Evolutionary conservation across 805 yeast genomes (phyloP).

Genomic region (Teunomyces aglyptinius): DNA sequence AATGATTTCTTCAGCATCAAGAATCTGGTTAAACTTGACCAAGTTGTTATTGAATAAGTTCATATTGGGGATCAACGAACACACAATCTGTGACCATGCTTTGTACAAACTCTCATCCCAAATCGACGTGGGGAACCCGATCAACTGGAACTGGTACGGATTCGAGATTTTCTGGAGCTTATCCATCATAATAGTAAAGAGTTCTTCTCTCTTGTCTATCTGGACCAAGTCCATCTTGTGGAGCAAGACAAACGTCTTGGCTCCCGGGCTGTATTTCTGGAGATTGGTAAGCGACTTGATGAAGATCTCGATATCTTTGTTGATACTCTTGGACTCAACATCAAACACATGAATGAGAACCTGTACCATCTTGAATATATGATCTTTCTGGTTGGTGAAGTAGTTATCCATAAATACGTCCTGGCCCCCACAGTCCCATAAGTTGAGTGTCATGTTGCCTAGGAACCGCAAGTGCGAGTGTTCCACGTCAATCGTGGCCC

Average conservation of each 20-base stretch:
- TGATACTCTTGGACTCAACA: conserved; percentile 87
- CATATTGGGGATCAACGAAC: conserved; percentile 93
- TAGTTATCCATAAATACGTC: conserved; percentile 96
- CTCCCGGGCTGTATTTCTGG: conserved; percentile 81
- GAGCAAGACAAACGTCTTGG: conserved; percentile 84
- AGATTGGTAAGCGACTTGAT: conserved; percentile 78
- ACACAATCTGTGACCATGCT: conserved; percentile 96
- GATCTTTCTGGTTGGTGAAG: conserved; percentile 82
- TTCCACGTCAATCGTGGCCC: conserved; percentile 98
- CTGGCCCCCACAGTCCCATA: conserved; percentile 99
- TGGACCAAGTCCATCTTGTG: conserved; percentile 97
- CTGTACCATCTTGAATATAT: conserved; percentile 92
- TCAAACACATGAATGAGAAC: conserved; percentile 95
- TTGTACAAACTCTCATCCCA: conserved; percentile 96
- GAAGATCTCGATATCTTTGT: conserved; percentile 91
- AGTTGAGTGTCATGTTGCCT: conserved; percentile 90
- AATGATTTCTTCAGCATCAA: conserved; percentile 87
- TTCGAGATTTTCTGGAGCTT: conserved; percentile 72
- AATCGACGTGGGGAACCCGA: conserved; percentile 91
- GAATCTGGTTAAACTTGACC: conserved; percentile 63
- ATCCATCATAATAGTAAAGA: conserved; percentile 81
- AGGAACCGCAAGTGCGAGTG: conserved; percentile 90
- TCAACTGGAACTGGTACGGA: conserved; percentile 60
- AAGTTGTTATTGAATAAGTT: conserved; percentile 72
- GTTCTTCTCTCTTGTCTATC: conserved; percentile 76